Base-by-base conservation (phyloP, 2,329 filamentous ascomycete species). In the Talaromyces sp. region DNA sequence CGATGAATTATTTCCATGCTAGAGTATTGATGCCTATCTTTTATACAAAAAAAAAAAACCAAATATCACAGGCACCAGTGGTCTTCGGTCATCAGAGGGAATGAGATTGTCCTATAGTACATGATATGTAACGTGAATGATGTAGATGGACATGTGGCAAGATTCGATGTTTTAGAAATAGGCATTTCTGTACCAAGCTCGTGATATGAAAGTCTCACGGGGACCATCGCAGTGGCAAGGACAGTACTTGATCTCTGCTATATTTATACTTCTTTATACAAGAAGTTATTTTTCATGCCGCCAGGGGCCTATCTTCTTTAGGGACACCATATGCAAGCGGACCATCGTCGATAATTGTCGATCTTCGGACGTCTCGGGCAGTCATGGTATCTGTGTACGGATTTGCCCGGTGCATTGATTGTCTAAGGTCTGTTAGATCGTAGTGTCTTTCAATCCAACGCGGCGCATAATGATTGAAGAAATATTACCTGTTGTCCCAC, bases 401-500 rank as follows among this genome's bases (percentile, higher is more conserved):
- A 60, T 68, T 71, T 18, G 70, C 69, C 11, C 69, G 67, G 62
- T 72, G 70, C 69, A 72, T 71, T 6, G 68, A 68, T 64, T 70
- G 68, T 40, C 68, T 69, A 44, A 11, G 23, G 18, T 16, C 33
- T 31, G 21, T 57, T 18, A 56, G 56, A 54, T 2, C 5, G 0
- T 28, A 12, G 11, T 8, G n/a, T 8, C 28, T 31, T 37, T 28
- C 25, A 12, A 39, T 21, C 7, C 18, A 42, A 40, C 9, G 2
- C 54, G 33, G 8, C 37, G 7, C 5, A 18, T n/a, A 28, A 28
- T 12, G 16, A n/a, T 23, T 11, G 25, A 28, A n/a, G 8, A 5
- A 6, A 12, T 14, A 31, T 63, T 50, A 63, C 65, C 65, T 62
- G 63, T 72, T 71, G 64, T 72, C 69, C 70, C 69, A 72, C 70